Base-by-base conservation (phyloP, 345 rosid species). In the Eucalyptus marginata region DNA sequence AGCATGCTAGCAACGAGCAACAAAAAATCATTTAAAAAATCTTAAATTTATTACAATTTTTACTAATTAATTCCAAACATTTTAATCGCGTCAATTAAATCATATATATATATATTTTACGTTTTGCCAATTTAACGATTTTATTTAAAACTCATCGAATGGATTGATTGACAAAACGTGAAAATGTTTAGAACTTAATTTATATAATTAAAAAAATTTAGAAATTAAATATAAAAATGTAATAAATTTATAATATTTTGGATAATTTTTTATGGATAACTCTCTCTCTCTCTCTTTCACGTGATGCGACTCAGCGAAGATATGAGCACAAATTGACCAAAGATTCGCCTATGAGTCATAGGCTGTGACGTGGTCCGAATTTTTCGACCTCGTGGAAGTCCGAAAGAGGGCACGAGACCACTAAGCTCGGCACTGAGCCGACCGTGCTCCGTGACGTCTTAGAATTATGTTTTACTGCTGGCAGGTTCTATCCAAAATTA, bases 1-100 rank as follows among this genome's bases (percentile, higher is more conserved):
- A 5, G 13, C 2, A 22, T 20, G 83, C 40, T 76, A 20, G 27
- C 5, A 76, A 13, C 2, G 4, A 22, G 15, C 11, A 15, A 64
- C 0, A 5, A 24, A 24, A 56, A 10, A 24, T 56, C 24, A 3
- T 56, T 25, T 0, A 56, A 56, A 56, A 56, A 56, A 18, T 9
- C 1, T 0, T 56, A 24, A 56, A 56, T 4, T 0, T 25, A 56
- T 24, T 24, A 10, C 1, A 56, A 9, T 56, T 56, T 56, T 56
- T 56, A 0, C 0, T 22, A 24, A 56, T 56, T 22, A 24, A 4
- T 24, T 24, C 0, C 24, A 56, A 56, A 56, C 0, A 0, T 56
- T 56, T 56, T 56, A 56, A 24, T 56, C 2, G 2, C 24, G 29
- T 56, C 0, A 5, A 56, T 56, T 56, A 24, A 56, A 22, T 22